A percentile compares a stretch with the other conserved stretches of the same genome.
These are phyloP conservation scores for Hanseniaspora pseudoguilliermondii DNA, from an alignment of 805 yeast species.

Conservation along the genomic window DNA sequence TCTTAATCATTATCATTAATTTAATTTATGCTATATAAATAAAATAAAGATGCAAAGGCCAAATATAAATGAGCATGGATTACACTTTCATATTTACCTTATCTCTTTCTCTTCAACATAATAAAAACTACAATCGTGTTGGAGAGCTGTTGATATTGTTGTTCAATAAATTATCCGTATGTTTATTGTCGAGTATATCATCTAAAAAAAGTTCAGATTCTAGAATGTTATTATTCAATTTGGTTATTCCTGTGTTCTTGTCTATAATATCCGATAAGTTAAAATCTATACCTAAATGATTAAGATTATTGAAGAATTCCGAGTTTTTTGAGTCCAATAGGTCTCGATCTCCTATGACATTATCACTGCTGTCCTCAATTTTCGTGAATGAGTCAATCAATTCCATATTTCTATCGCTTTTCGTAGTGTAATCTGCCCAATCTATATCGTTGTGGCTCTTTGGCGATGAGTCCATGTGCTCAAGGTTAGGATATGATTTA, in stretches of 20 bases:
- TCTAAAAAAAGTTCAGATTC: background rate
- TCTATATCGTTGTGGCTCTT: background rate
- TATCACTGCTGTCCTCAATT: background rate
- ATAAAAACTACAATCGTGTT: background rate
- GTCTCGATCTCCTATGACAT: background rate
- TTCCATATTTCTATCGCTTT: background rate
- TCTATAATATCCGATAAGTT: constrained; percentile 1
- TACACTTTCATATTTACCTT: background rate
- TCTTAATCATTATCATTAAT: too few species aligned
- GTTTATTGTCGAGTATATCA: background rate
- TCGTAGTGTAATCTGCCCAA: background rate
- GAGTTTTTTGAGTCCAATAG: constrained; percentile 1
- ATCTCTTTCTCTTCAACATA: background rate
- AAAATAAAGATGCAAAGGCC: too few species aligned
- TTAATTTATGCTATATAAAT: too few species aligned
- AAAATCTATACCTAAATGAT: constrained; percentile 3
- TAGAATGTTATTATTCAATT: background rate
- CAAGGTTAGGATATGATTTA: background rate
- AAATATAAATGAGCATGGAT: background rate
- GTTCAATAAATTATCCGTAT: background rate
- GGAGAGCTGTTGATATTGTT: constrained; percentile 1
- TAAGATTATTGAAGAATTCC: constrained; percentile 1
- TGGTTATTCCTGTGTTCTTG: background rate
- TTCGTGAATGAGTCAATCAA: background rate
- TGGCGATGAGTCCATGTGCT: background rate